Percentiles rank a stretch among this genome's conserved stretches.
Evolutionary conservation across 768 basidiomycete species (phyloP).

Genomic region (Boletus speciosus): DNA sequence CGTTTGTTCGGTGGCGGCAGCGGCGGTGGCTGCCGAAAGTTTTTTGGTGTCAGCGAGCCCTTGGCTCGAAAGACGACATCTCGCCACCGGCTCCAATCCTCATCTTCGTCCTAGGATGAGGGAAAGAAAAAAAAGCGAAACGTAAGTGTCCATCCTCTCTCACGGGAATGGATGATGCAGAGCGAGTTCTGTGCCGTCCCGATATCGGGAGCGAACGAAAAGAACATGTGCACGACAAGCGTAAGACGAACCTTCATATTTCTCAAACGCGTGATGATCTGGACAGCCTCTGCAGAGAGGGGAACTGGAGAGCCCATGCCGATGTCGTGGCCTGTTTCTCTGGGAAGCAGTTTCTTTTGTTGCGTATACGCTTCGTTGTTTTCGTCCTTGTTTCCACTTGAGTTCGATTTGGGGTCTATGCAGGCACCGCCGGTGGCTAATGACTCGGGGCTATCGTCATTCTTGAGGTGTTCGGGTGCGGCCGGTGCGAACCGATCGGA

Average conservation of each 20-base stretch:
- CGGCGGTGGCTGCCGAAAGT: conserved; percentile 28
- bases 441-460: conserved; percentile 47
- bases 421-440: conserved; percentile 15
- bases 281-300: conserved; percentile 71
- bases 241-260: conserved; percentile 67
- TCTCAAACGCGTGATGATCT: conserved; percentile 71
- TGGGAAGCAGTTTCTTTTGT: conserved; percentile 58
- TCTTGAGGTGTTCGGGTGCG: conserved; percentile 40
- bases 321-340: conserved; percentile 84
- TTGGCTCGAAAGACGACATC: conserved; percentile 82
- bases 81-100: conserved; percentile 87
- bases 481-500: conserved; percentile 61
- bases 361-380: neutral
- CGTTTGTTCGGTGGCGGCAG: conserved; percentile 60
- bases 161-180: neutral
- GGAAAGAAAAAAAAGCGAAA: neutral
- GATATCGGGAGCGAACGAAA: neutral
- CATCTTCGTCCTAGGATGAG: conserved; percentile 64
- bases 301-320: conserved; percentile 85
- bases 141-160: neutral
- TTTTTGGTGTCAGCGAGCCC: conserved; percentile 45
- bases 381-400: neutral
- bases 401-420: neutral
- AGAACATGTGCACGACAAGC: neutral
- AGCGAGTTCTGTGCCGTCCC: neutral